phyloP scores from a whole-genome alignment of 768 basidiomycete species.

The Termitomyces sp. region DNA sequence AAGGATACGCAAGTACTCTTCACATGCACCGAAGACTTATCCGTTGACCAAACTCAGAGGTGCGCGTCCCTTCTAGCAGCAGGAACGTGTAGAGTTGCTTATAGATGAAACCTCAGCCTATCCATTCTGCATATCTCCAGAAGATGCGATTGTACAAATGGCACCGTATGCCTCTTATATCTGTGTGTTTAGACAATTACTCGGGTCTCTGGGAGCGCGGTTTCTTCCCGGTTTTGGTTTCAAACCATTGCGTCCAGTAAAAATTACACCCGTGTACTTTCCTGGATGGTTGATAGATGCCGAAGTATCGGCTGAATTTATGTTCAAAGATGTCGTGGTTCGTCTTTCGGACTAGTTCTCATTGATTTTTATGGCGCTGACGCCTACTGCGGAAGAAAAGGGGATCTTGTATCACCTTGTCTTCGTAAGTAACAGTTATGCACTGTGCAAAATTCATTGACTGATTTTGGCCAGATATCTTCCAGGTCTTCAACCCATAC shows the following conservation, averaged over 20 bases:
- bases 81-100: neutral
- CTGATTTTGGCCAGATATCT: slow-evolving; percentile 32
- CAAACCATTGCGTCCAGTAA: slow-evolving; percentile 36
- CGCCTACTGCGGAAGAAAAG: slow-evolving; percentile 19
- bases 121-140: slow-evolving; percentile 44
- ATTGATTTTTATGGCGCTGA: neutral
- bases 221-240: slow-evolving; percentile 33
- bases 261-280: slow-evolving; percentile 51
- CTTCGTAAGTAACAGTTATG: slow-evolving; percentile 38
- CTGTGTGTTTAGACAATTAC: slow-evolving; percentile 17
- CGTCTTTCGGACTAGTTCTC: neutral
- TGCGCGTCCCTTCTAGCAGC: slow-evolving; percentile 9
- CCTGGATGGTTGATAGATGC: slow-evolving; percentile 61
- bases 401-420: slow-evolving; percentile 29
- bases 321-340: slow-evolving; percentile 22
- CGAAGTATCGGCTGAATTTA: slow-evolving; percentile 38
- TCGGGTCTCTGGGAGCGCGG: slow-evolving; percentile 28
- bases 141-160: slow-evolving; percentile 37
- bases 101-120: slow-evolving; percentile 30
- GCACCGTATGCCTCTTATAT: slow-evolving; percentile 26
- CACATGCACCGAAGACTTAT: slow-evolving; percentile 17
- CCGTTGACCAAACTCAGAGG: slow-evolving; percentile 33
- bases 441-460: slow-evolving; percentile 5
- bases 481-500: slow-evolving; percentile 29
- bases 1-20: slow-evolving; percentile 5